Base-by-base conservation (phyloP, 495 filamentous ascomycete genomes). In the Parmelia sp. region DNA sequence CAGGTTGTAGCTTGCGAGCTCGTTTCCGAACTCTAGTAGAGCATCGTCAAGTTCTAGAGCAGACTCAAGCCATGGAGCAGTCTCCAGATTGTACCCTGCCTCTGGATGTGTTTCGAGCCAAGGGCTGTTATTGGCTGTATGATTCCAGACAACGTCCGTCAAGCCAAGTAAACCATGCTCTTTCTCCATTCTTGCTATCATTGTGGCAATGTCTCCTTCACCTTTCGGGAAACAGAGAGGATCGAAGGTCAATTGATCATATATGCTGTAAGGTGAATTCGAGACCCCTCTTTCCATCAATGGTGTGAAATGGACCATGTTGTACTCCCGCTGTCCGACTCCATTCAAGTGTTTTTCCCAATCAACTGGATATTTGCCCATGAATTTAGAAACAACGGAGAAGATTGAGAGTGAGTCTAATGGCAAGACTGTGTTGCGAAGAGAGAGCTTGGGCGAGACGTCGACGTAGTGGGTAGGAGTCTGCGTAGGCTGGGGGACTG, bases 291-390 rank as follows among this genome's bases (percentile, higher is more conserved):
- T 85, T 61, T 89, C 80, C 82, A 92, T 94, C 69, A 97, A 78
- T 11, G 95, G 95, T 7, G 95, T 96, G 72, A 97, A 99, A 74
- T 99, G 95, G 61, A 99, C 84, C 91, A 97, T 96, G 74, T 99
- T 99, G 77, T 99, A 99, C 10, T 91, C 91, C 42, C 94, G 83
- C 58, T 88, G 84, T 65, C 88, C 85, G 67, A 97, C 94, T 47
- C 94, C 94, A 65, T 83, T 79, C 60, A 97, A 81, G 72, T 97
- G 92, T 21, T 83, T 86, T 63, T 97, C 86, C 92, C 92, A 99
- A 65, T 92, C 88, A 3, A 79, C 78, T 1, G 94, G 92, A 70
- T 90, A 94, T 70, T 86, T 85, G 44, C 95, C 95, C 89, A 99
- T 93, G 79, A 96, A 96, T 75, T 97, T 99, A 62, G 92, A 96